Base-by-base conservation (phyloP, 148 eudicot genomes). In the Vaccinium macrocarpon region DNA sequence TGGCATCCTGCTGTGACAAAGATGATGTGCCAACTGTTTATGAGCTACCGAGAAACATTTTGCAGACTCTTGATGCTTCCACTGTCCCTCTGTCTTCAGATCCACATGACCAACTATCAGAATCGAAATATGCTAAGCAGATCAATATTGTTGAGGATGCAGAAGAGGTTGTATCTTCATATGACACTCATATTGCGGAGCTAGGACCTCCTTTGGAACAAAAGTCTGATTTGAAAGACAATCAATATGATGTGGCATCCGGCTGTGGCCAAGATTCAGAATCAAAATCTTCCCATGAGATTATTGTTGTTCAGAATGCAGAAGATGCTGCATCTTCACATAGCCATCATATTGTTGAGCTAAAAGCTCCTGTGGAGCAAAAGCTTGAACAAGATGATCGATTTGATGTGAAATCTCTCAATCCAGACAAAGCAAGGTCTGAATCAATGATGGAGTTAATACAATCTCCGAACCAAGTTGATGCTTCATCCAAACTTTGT, bases 11-110 rank as follows among this genome's bases (percentile, higher is more conserved):
- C 14, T 4, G 46, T 80, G 82, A 79, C 64, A 53, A 79, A 66
- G 72, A 66, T 66, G 35, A 25, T 66, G 72, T 25, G 72, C 35
- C 5, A 66, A 66, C 72, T 66, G 72, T 66, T 25, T 0, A 11
- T 25, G 72, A 25, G 72, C 32, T 85, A 64, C 73, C 84, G 25
- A 79, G 84, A 57, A 71, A 38, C 49, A 79, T 18, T 83, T 82
- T 49, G 61, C 73, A 85, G 10, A 51, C 74, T 72, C 81, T 49
- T 73, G 68, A 70, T 51, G 75, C 79, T 80, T 35, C 85, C 27
- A 76, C 53, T 81, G 82, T 66, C 71, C 78, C 84, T 46, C 52
- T 72, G 81, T 61, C 82, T 84, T 86, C 86, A 62, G 83, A 84
- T 79, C 57, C 78, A 27, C 80, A 81, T 66, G 71, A 75, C 50